Base-by-base conservation (phyloP, 108 stramenopile genomes). In the Schizochytrium sp. region DNA sequence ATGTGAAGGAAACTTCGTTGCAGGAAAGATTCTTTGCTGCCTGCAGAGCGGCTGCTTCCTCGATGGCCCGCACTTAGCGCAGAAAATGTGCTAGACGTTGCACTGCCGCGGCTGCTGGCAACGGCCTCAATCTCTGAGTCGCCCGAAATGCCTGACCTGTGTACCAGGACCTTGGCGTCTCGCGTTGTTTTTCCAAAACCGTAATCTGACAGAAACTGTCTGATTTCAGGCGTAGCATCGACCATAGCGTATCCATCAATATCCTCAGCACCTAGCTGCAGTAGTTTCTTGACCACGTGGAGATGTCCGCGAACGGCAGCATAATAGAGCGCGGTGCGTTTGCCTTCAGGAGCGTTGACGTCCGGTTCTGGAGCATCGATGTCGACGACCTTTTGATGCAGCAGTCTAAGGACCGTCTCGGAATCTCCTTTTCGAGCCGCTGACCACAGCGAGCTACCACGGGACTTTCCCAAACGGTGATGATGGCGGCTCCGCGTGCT, bases 261-360 rank as follows among this genome's bases (percentile, higher is more conserved):
- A 53, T 83, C 76, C 76, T 83, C 45, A 40, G 76, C 76, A 28
- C 76, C 76, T 17, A 53, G 50, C 47, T 49, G 50, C 47, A 83
- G 28, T 13, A 83, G 76, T 47, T 53, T 47, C 53, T 83, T 83
- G 28, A 55, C 76, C 47, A 83, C 7, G 3, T 40, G 28, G 10
- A 83, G 10, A 38, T 83, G 50, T 38, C 76, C 76, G 76, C 55
- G 47, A 47, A 55, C 40, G 76, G 50, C 47, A 2, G 76, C 76
- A 55, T 55, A 55, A 42, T 55, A 55, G n/a, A 83, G 40, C 38
- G 76, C 50, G 15, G 76, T 83, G 19, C 64, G 64, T 44, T 69
- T 69, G 12, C 64, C 64, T 15, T 69, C 64, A 5, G 64, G 64
- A 2, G 8, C 64, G 28, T 7, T 13, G 0, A 38, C 2, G 12